Percentiles rank a stretch among this genome's conserved stretches.
phyloP scores from a whole-genome alignment of 371 early-diverging fungal genomes.

The Mitosporidium daphniae region DNA sequence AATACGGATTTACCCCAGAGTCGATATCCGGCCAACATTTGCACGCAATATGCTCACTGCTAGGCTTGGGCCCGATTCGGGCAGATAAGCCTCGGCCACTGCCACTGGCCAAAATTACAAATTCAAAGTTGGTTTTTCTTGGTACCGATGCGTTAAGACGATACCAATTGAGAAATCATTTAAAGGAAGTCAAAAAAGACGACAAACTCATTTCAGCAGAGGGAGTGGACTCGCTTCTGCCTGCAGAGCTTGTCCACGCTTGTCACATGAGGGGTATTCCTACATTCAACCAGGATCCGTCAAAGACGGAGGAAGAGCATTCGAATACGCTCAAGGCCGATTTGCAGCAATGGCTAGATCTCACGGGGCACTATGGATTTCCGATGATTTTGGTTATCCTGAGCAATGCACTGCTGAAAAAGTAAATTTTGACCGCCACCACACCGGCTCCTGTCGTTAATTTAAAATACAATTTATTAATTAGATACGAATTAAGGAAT shows the following conservation, averaged over 20 bases:
- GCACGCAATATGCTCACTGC: conserved; percentile 34
- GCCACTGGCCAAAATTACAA: conserved; percentile 56
- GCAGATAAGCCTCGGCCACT: conserved; percentile 67
- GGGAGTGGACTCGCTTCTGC: conserved; percentile 45
- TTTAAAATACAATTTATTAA: no score
- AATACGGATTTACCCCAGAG: conserved; percentile 48
- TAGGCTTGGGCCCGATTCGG: conserved; percentile 56
- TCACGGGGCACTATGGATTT: conserved; percentile 50
- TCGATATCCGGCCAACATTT: conserved; percentile 38
- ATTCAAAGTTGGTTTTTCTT: conserved; percentile 60
- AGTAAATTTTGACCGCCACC: no score
- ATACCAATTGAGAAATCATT: conserved; percentile 39
- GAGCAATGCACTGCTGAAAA: no score
- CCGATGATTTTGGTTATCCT: conserved; percentile 59
- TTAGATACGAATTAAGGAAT: no score
- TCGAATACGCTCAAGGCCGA: conserved; percentile 49
- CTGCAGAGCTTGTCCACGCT: conserved; percentile 42
- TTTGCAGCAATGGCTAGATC: conserved; percentile 59
- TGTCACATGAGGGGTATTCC: conserved; percentile 63
- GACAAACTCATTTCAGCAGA: conserved; percentile 20
- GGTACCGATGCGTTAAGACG: conserved; percentile 69
- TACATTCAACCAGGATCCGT: conserved; percentile 38
- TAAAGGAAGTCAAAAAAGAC: conserved; percentile 44
- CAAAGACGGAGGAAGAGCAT: no score
- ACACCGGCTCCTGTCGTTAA: no score